A percentile compares a stretch with the other conserved stretches of the same genome.
Conservation (phyloP, 768 basidiomycete species). For the Boletus rubroflammeus region DNA sequence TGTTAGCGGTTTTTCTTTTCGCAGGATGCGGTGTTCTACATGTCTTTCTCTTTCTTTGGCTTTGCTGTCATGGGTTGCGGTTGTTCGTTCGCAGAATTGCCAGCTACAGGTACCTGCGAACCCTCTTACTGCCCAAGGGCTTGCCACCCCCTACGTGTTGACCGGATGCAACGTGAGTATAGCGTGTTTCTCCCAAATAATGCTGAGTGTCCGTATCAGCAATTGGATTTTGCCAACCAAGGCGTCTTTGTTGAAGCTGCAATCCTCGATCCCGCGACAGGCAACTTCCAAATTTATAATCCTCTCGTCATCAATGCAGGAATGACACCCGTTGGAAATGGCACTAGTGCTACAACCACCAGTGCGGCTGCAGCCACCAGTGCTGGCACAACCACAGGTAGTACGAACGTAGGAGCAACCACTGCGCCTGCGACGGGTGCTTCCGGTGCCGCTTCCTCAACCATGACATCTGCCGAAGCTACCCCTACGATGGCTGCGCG, state of each 20-base stretch:
- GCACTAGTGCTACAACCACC: neutral
- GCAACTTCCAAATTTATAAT: slow-evolving; percentile 24
- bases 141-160: slow-evolving; percentile 26
- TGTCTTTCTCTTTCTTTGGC: slow-evolving; percentile 10
- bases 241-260: slow-evolving; percentile 27
- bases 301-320: slow-evolving; percentile 30
- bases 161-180: slow-evolving; percentile 27
- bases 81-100: slow-evolving; percentile 23
- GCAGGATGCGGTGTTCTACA: slow-evolving; percentile 10
- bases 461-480: neutral
- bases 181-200: neutral
- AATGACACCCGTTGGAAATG: slow-evolving; percentile 18
- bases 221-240: slow-evolving; percentile 26
- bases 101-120: slow-evolving; percentile 18
- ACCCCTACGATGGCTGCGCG: slow-evolving; percentile 1
- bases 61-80: slow-evolving; percentile 11
- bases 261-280: slow-evolving; percentile 29
- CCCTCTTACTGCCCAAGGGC: slow-evolving; percentile 24
- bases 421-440: neutral
- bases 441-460: neutral
- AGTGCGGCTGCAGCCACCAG: neutral
- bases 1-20: neutral
- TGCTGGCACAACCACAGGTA: neutral
- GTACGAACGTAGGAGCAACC: neutral
- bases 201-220: slow-evolving; percentile 8